These are phyloP conservation scores for Lactarius psammicola DNA, from an alignment of 768 basidiomycete genomes.

Conservation along the genomic window DNA sequence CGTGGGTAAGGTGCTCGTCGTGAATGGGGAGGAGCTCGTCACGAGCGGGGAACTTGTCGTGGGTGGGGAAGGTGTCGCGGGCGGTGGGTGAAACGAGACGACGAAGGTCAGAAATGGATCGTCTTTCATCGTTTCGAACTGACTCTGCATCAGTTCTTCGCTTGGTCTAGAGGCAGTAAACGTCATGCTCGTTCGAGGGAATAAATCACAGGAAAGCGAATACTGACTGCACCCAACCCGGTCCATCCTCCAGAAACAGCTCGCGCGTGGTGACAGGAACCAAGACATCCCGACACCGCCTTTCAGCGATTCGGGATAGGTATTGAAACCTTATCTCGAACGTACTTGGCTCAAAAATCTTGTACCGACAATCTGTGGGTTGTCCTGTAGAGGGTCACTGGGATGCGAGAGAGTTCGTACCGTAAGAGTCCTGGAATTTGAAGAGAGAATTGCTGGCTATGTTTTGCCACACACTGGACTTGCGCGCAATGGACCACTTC, in stretches of 20 bases:
- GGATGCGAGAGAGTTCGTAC: not conserved
- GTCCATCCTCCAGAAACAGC: constrained; percentile 4
- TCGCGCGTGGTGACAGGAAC: not conserved
- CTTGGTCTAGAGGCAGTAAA: constrained; percentile 2
- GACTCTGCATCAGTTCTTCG: constrained; percentile 14
- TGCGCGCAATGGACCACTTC: constrained; percentile 14
- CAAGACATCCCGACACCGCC: not conserved
- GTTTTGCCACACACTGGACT: constrained; percentile 11
- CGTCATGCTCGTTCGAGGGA: not conserved
- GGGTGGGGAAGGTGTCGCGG: not conserved
- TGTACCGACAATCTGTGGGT: constrained; percentile 5
- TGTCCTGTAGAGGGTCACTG: not conserved
- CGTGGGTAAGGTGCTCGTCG: not conserved
- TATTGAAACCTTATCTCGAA: constrained; percentile 14
- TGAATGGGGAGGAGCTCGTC: not conserved
- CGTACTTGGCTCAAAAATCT: constrained; percentile 1
- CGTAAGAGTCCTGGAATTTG: constrained; percentile 12
- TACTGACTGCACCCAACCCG: constrained; percentile 3
- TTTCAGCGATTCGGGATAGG: not conserved
- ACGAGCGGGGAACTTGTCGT: not conserved
- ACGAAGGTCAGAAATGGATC: constrained; percentile 13
- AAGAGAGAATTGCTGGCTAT: constrained; percentile 11
- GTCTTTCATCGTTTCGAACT: not conserved
- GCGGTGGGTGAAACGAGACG: constrained; percentile 14
- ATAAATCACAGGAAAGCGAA: not conserved